A percentile compares a stretch with the other conserved stretches of the same genome.
Conservation (phyloP, 2,329 filamentous ascomycete species). For the Microdochium paspali region DNA sequence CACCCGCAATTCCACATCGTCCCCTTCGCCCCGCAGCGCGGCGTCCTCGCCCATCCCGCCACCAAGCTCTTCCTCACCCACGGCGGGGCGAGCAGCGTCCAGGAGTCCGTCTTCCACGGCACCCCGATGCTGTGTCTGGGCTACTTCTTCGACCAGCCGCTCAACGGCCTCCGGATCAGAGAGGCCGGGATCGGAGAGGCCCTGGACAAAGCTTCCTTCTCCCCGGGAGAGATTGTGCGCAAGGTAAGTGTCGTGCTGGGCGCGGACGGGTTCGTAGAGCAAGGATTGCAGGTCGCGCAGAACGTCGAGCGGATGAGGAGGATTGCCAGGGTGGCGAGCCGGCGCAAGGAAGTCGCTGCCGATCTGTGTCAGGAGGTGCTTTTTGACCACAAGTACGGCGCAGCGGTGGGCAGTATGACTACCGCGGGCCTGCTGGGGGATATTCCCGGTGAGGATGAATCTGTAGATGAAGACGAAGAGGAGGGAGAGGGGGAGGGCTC, state of each 20-base stretch:
- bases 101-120: conserved; percentile 29
- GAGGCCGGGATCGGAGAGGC: conserved; percentile 22
- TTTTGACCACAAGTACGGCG: conserved; percentile 16
- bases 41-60: conserved; percentile 23
- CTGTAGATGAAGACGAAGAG: background rate
- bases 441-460: too few species aligned
- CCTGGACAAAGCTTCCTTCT: conserved; percentile 27
- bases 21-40: conserved; percentile 28
- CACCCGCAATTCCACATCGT: conserved; percentile 20
- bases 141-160: conserved; percentile 31
- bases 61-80: conserved; percentile 29
- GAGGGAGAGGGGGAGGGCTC: background rate
- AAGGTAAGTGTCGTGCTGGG: conserved; percentile 16
- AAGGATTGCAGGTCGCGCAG: conserved; percentile 9
- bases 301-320: conserved; percentile 25
- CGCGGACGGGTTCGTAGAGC: too few species aligned
- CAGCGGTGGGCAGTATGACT: background rate
- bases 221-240: conserved; percentile 16
- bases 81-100: conserved; percentile 28
- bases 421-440: background rate
- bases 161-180: conserved; percentile 23
- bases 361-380: conserved; percentile 32
- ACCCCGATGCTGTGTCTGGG: conserved; percentile 23
- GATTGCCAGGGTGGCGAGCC: conserved; percentile 25
- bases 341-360: conserved; percentile 25